A percentile compares a stretch with the other conserved stretches of the same genome.
phyloP scores from a whole-genome alignment of 164 flowering plant genomes.

The Santalum album region DNA sequence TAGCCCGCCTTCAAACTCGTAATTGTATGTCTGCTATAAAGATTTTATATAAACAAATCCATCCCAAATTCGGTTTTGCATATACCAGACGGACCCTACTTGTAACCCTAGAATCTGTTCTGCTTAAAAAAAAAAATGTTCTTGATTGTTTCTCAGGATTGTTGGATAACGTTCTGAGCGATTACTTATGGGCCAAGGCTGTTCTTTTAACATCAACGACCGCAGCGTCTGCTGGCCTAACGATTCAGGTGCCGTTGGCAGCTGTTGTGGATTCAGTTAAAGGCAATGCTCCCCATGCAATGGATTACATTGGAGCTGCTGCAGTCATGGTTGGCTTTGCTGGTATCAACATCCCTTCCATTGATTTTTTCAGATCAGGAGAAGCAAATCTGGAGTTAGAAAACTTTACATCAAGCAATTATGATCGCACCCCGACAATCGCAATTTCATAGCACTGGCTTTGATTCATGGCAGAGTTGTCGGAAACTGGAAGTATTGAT shows the following conservation, averaged over 20 bases:
- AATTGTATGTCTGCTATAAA: too few relatives aligned
- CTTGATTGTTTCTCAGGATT: constrained; percentile 42
- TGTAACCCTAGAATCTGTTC: neutral
- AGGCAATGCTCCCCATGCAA: constrained; percentile 61
- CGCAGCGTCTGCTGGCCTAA: constrained; percentile 92
- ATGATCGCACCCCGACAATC: constrained; percentile 8
- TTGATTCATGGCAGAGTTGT: too few relatives aligned
- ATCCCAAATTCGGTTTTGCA: too few relatives aligned
- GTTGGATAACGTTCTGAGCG: constrained; percentile 89
- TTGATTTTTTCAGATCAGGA: constrained; percentile 28
- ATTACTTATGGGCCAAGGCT: constrained; percentile 95
- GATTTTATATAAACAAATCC: too few relatives aligned
- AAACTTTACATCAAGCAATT: constrained; percentile 7
- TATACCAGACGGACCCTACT: too few relatives aligned
- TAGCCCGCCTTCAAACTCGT: too few relatives aligned
- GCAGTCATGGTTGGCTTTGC: constrained; percentile 78
- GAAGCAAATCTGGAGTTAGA: constrained; percentile 29
- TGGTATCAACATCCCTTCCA: constrained; percentile 75
- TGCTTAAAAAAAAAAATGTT: neutral
- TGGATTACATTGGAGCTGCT: constrained; percentile 75
- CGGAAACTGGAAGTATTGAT: too few relatives aligned
- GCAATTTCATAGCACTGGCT: too few relatives aligned
- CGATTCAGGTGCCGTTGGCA: constrained; percentile 94
- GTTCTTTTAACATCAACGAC: constrained; percentile 86
- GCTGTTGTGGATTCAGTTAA: constrained; percentile 71